Conservation (phyloP, 345 rosid genomes). For the Syzygium jambos region DNA sequence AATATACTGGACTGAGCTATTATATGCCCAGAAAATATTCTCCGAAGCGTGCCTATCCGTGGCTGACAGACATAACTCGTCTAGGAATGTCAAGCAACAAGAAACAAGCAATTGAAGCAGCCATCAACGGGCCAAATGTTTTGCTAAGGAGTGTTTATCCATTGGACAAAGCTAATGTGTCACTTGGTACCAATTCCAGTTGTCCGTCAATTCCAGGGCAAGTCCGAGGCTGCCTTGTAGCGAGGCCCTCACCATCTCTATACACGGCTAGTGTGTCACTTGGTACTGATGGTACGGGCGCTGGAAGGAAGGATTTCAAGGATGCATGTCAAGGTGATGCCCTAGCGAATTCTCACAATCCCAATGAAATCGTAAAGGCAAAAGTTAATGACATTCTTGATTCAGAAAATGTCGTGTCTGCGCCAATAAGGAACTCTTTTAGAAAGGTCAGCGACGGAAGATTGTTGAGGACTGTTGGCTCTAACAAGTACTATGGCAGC, state of each 20-base stretch:
- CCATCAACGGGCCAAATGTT: neutral
- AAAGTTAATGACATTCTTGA: too few species aligned
- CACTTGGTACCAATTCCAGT: neutral
- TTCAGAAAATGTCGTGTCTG: too few species aligned
- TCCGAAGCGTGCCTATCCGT: slow-evolving; percentile 35
- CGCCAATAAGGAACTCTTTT: slow-evolving; percentile 5
- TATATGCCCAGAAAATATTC: slow-evolving; percentile 25
- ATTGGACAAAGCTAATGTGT: slow-evolving; percentile 7
- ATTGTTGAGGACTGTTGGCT: slow-evolving; percentile 4
- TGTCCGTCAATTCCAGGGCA: slow-evolving; percentile 29
- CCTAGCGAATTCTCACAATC: too few species aligned
- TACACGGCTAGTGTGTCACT: slow-evolving; percentile 15
- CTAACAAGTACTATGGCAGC: neutral
- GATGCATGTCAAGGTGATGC: too few species aligned
- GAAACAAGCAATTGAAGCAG: slow-evolving; percentile 34
- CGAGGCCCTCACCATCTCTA: slow-evolving; percentile 11
- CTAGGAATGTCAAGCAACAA: slow-evolving; percentile 26
- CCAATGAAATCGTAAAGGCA: too few species aligned
- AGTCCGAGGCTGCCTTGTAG: neutral
- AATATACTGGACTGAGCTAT: slow-evolving; percentile 21
- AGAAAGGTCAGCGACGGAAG: slow-evolving; percentile 8
- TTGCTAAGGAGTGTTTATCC: slow-evolving; percentile 7
- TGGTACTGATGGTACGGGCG: neutral
- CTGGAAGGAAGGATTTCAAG: too few species aligned
- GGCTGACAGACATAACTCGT: slow-evolving; percentile 21